Evolutionary conservation across 495 filamentous ascomycete species (phyloP).

Genomic region (Lophiostoma macrostomum): DNA sequence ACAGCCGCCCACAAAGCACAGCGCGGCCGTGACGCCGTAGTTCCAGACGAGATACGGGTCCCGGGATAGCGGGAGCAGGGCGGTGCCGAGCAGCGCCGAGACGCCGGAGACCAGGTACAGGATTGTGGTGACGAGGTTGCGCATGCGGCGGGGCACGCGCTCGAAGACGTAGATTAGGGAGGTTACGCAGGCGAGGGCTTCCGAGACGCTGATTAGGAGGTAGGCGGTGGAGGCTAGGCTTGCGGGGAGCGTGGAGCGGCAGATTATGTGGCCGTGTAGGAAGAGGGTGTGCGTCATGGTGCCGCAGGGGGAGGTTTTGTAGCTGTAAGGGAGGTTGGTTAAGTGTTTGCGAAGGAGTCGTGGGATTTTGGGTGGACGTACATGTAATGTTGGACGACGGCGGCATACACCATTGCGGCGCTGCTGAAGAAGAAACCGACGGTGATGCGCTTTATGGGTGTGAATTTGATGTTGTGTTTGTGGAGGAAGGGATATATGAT

Average conservation of each 20-base stretch:
- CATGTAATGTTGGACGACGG: constrained; percentile 18
- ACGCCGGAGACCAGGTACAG: constrained; percentile 15
- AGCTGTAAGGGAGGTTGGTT: too few relatives aligned
- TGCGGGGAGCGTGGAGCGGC: constrained; percentile 5
- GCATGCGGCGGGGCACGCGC: constrained; percentile 31
- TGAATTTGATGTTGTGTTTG: constrained; percentile 61
- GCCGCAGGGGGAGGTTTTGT: constrained; percentile 9
- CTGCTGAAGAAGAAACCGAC: constrained; percentile 48
- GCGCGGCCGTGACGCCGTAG: too few relatives aligned
- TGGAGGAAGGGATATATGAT: constrained; percentile 60
- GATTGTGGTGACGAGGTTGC: constrained; percentile 14
- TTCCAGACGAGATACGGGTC: constrained; percentile 47
- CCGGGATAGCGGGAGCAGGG: constrained; percentile 13
- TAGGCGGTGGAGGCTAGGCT: constrained; percentile 20
- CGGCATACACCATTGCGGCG: constrained; percentile 26
- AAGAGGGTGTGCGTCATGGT: background rate
- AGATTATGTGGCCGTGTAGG: background rate
- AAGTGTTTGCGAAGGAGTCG: too few relatives aligned
- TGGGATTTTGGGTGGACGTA: too few relatives aligned
- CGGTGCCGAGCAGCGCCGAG: constrained; percentile 16
- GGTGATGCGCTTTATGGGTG: constrained; percentile 70
- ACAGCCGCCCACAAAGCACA: too few relatives aligned
- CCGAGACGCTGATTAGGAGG: constrained; percentile 20
- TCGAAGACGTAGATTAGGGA: constrained; percentile 24
- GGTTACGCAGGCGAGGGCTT: constrained; percentile 28